Base-by-base conservation (phyloP, 257 asterid species). In the Salvia rosmarinus region DNA sequence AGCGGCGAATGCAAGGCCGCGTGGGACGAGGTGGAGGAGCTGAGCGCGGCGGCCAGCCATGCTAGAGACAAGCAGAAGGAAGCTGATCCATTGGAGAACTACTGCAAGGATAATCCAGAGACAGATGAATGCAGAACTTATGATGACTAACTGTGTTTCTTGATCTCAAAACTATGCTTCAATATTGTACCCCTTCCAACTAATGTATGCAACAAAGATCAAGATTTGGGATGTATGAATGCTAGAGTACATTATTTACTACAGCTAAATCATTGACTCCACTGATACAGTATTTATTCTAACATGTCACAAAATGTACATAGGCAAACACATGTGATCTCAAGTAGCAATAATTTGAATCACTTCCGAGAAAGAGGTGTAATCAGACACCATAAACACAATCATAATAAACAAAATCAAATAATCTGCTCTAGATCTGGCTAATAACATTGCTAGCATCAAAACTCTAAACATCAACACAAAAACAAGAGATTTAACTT, bases 21-120 rank as follows among this genome's bases (percentile, higher is more conserved):
- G 7, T 94, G 99, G 99, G 97, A 94, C 63, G 97, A 84, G 81
- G 98, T 94, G 85, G 99, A 94, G 94, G 99, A 94, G 89, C 91
- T 92, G 81, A 91, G 97, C 71, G 97, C 97, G 4, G 97, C 96
- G 3, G 96, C 87, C 17, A 85, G 98, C 79, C 91, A 94, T 57
- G 96, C 96, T 0, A 74, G 87, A 93, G 99, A 91, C 81, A 84
- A 50, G 87, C 61, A 68, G 63, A 89, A 90, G 83, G 90, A 76
- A 3, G 43, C 83, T 3, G 98, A 93, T 30, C 88, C 86, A 1
- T 61, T 91, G 80, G 97, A 91, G 86, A 71, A 58, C 20, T 94
- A 85, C 77, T 94, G 97, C 98, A 83, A 89, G 85, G 99, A 94
- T 59, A 94, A 91, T 39, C 99, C 99, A 0, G 96, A 89, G 84